Evolutionary conservation across 257 asterid species (phyloP).

Genomic region (Gardenia jasminoides): DNA sequence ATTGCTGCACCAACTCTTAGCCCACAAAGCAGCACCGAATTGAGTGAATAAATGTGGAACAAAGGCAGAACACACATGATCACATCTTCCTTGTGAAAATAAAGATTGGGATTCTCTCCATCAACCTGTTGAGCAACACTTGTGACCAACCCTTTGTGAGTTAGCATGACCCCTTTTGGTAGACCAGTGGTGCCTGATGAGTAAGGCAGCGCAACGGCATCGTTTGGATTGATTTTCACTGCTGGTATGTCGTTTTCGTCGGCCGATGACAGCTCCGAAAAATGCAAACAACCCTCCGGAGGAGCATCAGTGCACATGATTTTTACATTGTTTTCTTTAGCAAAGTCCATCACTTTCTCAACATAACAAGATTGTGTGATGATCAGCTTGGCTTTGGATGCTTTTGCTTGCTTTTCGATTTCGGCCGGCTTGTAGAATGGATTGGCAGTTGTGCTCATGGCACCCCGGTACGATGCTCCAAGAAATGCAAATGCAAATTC

Average conservation of each 20-base stretch:
- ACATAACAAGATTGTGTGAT: conserved; percentile 26
- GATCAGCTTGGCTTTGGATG: conserved; percentile 34
- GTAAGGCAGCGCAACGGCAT: conserved; percentile 31
- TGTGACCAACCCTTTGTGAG: conserved; percentile 36
- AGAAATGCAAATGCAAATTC: conserved; percentile 37
- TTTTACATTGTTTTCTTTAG: conserved; percentile 2
- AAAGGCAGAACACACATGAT: conserved; percentile 38
- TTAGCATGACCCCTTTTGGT: conserved; percentile 40
- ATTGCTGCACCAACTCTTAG: conserved; percentile 40
- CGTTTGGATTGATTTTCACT: conserved; percentile 23
- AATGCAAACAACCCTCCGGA: conserved; percentile 20
- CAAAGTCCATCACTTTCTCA: conserved; percentile 24
- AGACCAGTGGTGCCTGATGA: conserved; percentile 44
- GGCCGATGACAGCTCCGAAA: conserved; percentile 15
- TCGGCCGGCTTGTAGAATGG: conserved; percentile 36
- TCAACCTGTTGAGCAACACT: conserved; percentile 43
- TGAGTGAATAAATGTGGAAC: conserved; percentile 37
- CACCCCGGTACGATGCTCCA: conserved; percentile 36
- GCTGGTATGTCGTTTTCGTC: conserved; percentile 19
- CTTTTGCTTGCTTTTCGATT: conserved; percentile 31
- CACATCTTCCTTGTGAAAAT: conserved; percentile 34
- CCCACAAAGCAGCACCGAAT: conserved; percentile 35
- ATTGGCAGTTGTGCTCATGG: conserved; percentile 32
- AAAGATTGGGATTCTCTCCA: conserved; percentile 40
- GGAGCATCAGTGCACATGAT: conserved; percentile 22